phyloP scores from a whole-genome alignment of 208 protist species.

The Jaenimonas drosophilae region DNA sequence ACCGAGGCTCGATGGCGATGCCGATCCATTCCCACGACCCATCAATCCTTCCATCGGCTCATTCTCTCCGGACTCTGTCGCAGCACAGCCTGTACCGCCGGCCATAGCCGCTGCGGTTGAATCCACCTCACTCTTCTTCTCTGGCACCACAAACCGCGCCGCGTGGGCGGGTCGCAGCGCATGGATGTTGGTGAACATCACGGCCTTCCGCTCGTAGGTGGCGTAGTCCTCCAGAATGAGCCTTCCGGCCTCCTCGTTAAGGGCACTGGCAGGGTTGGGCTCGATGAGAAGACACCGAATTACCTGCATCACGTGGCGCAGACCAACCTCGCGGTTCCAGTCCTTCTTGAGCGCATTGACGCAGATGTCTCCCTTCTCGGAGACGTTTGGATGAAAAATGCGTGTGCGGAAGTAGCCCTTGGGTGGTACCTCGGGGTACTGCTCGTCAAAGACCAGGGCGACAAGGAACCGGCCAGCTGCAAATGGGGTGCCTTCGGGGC shows the following conservation, averaged over 20 bases:
- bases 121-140: conserved; percentile 1
- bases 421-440: conserved; percentile 94
- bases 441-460: conserved; percentile 82
- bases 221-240: conserved; percentile 96
- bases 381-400: conserved; percentile 99
- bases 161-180: conserved; percentile 28
- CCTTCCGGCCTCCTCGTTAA: conserved; percentile 98
- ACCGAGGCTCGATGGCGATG: too few relatives aligned
- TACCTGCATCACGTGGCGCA: conserved; percentile 93
- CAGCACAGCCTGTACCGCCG: too few relatives aligned
- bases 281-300: conserved; percentile 97
- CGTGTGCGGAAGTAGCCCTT: conserved; percentile 97
- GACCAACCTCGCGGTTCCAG: conserved; percentile 91
- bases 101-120: conserved; percentile 6
- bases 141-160: conserved; percentile 15
- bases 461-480: conserved; percentile 91
- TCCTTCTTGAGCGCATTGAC: conserved; percentile 98
- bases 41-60: too few relatives aligned
- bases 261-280: conserved; percentile 97
- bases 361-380: conserved; percentile 96
- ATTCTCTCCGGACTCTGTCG: too few relatives aligned
- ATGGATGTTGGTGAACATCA: conserved; percentile 75
- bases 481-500: conserved; percentile 95
- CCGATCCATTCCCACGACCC: too few relatives aligned
- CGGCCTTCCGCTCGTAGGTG: conserved; percentile 64